Evolutionary conservation across 495 filamentous ascomycete genomes (phyloP), one percentile per base, ranked within the genome.

Genomic region (Cercophora scortea): DNA sequence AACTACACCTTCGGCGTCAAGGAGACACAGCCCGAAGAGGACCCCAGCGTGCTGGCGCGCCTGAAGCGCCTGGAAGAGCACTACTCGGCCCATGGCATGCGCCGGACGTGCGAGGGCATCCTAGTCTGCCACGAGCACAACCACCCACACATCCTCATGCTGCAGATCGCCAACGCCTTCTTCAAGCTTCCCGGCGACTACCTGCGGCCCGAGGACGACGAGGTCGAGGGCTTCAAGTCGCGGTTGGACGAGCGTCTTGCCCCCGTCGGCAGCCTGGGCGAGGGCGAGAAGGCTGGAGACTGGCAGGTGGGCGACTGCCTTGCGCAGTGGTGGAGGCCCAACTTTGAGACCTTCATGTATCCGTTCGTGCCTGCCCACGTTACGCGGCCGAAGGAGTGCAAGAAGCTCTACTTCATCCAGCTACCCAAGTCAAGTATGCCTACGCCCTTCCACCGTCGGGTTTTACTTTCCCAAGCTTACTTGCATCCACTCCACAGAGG

Each of bases 301-400:
- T 98, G 93, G 93, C 79, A 94, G 63, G 85, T 98, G 65, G 88
- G 86, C 52, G 91, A 96, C 60, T 94, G 90, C 4, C 79, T 98
- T 44, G 92, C 93, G 38, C 90, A 95, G 72, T 98, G 94, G 93
- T 98, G 90, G 90, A 77, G 93, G 32, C 93, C 93, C 41, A 97
- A 96, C 72, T 96, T 97, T 63, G 93, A 98, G 75, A 98, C 93
- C 1, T 97, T 96, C 76, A 96, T 96, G 93, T 98, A 98, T 68
- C 93, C 93, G 0, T 98, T 95, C 70, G 83, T 96, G 42, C 93
- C 93, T 7, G 87, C 90, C 15, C 93, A 98, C 68, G 87, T 95
- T 52, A 95, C 93, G 8, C 79, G 94, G 41, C 93, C 93, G 15
- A 98, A 96, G 76, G 93, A 98, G 78, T 96, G 91, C 76, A 98